Evolutionary conservation across 306 rosid species (phyloP), one percentile per base, ranked within the genome.

Genomic region (Vigna radiata): DNA sequence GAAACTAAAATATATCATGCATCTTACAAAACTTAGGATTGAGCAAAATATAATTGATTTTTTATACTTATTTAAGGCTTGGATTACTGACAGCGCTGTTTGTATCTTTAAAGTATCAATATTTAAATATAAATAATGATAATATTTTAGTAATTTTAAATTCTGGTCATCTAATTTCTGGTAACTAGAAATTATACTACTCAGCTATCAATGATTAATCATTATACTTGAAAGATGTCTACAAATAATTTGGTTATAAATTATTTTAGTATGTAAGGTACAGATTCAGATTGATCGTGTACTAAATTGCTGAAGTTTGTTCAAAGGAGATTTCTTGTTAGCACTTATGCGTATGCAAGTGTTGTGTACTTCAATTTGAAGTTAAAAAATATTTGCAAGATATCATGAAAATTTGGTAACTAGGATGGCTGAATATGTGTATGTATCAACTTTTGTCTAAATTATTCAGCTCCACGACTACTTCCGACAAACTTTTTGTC

Each of bases 1-100:
- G 31, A 77, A 33, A 41, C 56, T 41, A 59, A 68, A 75, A 37
- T 60, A 54, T 23, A 46, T 31, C 69, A 55, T 58, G 77, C 27
- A 39, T 37, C 70, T 1, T 1, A 63, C 46, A 33, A 63, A 33
- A 33, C 23, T 7, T 62, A 31, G 15, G 14, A 36, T 31, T 14
- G 29, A 3, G 14, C 44, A 61, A 15, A 16, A 33, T 33, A 62
- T 29, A 25, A 29, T 60, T 29, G 12, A 60, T 29, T 31, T 62
- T 16, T 64, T 64, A 37, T 64, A 3, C 18, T 27, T 27, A 62
- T 16, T 33, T 62, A 62, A 33, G 69, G 27, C 27, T 16, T 8
- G 29, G 48, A 63, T 63, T 63, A 63, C 16, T 33, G 8, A 8
- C 8, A 5, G 43, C 16, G 43, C n/a, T 16, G 5, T 29, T 33